Base-by-base conservation (phyloP, 768 basidiomycete genomes). In the Fibroporia radiculosa region DNA sequence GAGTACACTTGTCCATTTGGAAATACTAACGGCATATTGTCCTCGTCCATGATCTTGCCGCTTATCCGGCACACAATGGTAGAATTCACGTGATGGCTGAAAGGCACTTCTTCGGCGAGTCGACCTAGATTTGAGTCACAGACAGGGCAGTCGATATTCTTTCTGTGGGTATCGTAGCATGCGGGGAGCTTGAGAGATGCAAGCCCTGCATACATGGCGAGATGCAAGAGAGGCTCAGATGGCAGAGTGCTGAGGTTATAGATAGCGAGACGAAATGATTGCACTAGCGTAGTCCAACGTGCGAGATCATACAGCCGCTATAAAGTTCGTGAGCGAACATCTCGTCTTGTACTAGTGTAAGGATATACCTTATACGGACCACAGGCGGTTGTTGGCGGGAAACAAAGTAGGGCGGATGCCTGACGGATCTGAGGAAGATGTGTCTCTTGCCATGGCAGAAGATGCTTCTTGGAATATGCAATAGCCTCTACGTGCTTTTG, bases 21-120 rank as follows among this genome's bases (percentile, higher is more conserved):
- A 54, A 96, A 89, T 11, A 81, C 84, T 82, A 96, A 77, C 0
- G 93, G 91, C 72, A 84, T 82, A 55, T 93, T 93, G 59, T 92
- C 82, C 52, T 82, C 93, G 56, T 96, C 87, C 84, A 98, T 95
- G 45, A 98, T 93, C 61, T 83, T 82, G 20, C 95, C 93, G 50
- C 78, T 91, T 56, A 97, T 74, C 42, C 80, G 67, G 59, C 96
- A 98, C 13, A 98, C 93, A 44, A 99, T 89, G 0, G 90, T 95
- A 18, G 92, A 95, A 58, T 95, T 97, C 31, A 84, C 81, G 60
- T 98, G 93, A 66, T 98, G 93, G 53, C 87, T 89, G 59, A 77
- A 82, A 1, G 96, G 93, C 0, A 97, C 91, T 51, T 92, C 88
- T 45, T 74, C 70, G 11, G 87, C 90, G 6, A 99, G 76, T 48